Percentiles rank a stretch among this genome's conserved stretches.
phyloP scores from a whole-genome alignment of 805 yeast species.

The Wickerhamomyces tratensis region DNA sequence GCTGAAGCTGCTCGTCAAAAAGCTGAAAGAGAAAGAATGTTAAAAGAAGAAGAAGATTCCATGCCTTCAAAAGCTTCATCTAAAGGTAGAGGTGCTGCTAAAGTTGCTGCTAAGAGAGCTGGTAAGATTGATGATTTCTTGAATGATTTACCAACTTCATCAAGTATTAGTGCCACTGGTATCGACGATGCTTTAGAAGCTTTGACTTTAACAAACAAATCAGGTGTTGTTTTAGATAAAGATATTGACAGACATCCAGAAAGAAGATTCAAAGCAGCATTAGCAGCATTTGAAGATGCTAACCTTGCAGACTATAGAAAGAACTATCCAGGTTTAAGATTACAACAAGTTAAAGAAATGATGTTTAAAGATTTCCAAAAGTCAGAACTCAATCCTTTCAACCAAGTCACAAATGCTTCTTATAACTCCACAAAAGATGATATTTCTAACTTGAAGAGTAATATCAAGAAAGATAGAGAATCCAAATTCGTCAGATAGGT shows the following conservation, averaged over 20 bases:
- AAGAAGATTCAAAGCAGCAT: conserved; percentile 79
- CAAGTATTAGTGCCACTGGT: conserved; percentile 61
- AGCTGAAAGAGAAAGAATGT: conserved; percentile 67
- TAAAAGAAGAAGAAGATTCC: conserved; percentile 56
- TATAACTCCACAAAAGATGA: conserved; percentile 56
- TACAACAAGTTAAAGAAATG: conserved; percentile 69
- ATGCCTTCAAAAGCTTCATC: conserved; percentile 48
- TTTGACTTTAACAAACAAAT: conserved; percentile 50
- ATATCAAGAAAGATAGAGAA: conserved; percentile 42
- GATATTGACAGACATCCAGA: conserved; percentile 81
- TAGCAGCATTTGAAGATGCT: conserved; percentile 57
- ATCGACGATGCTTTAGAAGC: conserved; percentile 76
- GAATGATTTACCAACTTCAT: conserved; percentile 36
- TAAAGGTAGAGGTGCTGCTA: conserved; percentile 60
- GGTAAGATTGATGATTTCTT: conserved; percentile 64
- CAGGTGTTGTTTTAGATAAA: conserved; percentile 45
- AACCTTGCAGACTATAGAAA: conserved; percentile 64
- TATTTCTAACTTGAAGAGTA: conserved; percentile 33
- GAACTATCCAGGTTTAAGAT: conserved; percentile 73
- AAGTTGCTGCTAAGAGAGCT: conserved; percentile 49
- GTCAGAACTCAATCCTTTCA: conserved; percentile 76
- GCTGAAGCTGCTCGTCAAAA: conserved; percentile 73
- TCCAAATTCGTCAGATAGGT: conserved; percentile 9
- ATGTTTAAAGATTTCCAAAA: conserved; percentile 75
- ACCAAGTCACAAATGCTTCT: conserved; percentile 50